phyloP scores from a whole-genome alignment of 306 rosid species.

The Psophocarpus tetragonolobus region DNA sequence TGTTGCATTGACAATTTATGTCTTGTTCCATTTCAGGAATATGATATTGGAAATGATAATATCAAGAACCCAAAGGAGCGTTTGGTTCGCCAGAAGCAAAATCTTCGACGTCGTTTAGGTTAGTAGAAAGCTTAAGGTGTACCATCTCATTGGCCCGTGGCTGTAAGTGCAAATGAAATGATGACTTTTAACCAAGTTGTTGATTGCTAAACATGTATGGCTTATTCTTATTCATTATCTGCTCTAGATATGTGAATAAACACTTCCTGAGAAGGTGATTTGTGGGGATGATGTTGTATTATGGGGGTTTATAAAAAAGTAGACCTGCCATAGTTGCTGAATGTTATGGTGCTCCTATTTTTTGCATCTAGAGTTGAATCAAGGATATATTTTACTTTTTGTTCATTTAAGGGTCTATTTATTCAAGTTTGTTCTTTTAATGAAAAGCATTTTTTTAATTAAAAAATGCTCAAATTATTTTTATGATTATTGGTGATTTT shows the following conservation, averaged over 20 bases:
- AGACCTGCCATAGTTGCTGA: not conserved
- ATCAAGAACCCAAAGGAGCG: slow-evolving; percentile 82
- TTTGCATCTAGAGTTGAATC: not conserved
- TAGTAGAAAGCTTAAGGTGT: slow-evolving; percentile 29
- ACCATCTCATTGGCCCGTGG: not conserved
- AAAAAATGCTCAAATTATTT: not conserved
- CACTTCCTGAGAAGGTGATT: slow-evolving; percentile 16
- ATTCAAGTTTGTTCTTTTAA: not conserved
- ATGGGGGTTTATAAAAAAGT: not conserved
- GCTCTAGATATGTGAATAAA: slow-evolving; percentile 15
- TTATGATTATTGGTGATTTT: not conserved
- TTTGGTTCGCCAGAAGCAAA: slow-evolving; percentile 92
- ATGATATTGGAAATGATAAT: slow-evolving; percentile 71
- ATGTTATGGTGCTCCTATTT: slow-evolving; percentile 15
- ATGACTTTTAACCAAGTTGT: not conserved
- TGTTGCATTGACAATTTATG: not conserved
- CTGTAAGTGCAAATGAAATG: not conserved
- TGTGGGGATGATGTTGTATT: slow-evolving; percentile 13
- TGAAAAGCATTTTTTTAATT: not conserved
- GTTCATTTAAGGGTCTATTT: slow-evolving; percentile 8
- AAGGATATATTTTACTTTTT: slow-evolving; percentile 15
- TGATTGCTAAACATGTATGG: slow-evolving; percentile 23
- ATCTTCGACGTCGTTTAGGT: slow-evolving; percentile 92
- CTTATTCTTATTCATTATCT: not conserved
- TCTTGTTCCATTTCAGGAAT: slow-evolving; percentile 68